Base-by-base conservation (phyloP, 176 grass and related monocot species). In the Leersia perrieri region DNA sequence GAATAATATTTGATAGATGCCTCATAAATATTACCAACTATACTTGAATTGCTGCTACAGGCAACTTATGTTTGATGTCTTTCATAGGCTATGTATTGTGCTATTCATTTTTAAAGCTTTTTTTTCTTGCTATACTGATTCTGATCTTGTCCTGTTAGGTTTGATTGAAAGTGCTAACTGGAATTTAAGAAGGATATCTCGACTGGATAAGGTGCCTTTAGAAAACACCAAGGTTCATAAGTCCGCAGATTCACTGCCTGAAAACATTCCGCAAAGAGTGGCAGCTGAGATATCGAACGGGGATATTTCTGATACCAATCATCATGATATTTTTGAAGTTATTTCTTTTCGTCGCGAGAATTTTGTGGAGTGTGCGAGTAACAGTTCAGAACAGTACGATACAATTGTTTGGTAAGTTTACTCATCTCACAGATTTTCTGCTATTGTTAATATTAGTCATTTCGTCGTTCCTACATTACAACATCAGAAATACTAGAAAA, bases 371-470 rank as follows among this genome's bases (percentile, higher is more conserved):
- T 79, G 78, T 72, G 31, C 79, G 70, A 11, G 73, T 22, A 86
- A 35, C 86, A 82, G 85, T 70, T 87, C 90, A 63, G 95, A 93
- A 86, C 85, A 77, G 73, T 99, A 99, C 86, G 96, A 93, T 80
- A 83, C 92, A 35, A 88, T 99, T 76, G 10, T 95, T 81, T 99
- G 96, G 96, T 99, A 90, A 80, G 87, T 92, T 90, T 28, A 64
- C 3, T 39, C 28, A 63, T 40, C 3, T 60, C 41, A 41, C 32
- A 81, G 49, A 73, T 45, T 49, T 51, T 51, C 1, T 49, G 42
- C 4, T 33, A 64, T 86, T 74, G 5, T 81, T 77, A 69, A 3
- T 78, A 63, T 7, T 38, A 18, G 66, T 86, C 2, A 18, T 41
- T 68, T 60, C 3, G 29, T 51, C 31, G 1, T 73, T 73, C 27